Evolutionary conservation across 805 yeast genomes (phyloP), one percentile per base, ranked within the genome.

Genomic region (Candida arabinofermentans): DNA sequence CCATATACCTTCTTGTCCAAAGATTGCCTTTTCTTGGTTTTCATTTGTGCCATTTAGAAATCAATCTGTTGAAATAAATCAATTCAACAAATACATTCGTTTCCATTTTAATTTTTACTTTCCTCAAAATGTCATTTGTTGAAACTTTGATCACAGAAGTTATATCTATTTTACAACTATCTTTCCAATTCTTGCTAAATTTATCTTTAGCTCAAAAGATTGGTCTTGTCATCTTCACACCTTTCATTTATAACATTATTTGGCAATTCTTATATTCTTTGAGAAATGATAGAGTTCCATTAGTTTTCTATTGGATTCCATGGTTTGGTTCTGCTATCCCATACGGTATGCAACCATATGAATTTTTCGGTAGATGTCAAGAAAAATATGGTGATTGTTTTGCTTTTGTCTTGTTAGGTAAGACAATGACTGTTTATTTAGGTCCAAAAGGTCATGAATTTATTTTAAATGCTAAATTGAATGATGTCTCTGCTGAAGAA

Each of bases 391-490:
- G 99, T 49, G 97, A 93, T 64, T 86, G 88, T 38, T 93, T 89
- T 60, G 82, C 97, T 21, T 93, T 93, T 59, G 77, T 90, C 48
- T 65, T 93, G 62, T 72, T 93, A 53, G 99, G 99, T 41, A 85
- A 79, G 58, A 83, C 81, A 30, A 88, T 91, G 96, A 90, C 97
- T 5, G 99, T 93, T 42, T 89, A 87, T 60, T 71, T 93, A 55
- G 99, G 98, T 37, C 97, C 98, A 54, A 86, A 86, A 67, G 99
- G 99, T 52, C 96, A 93, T 65, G 99, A 93, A 64, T 90, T 93
- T 61, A 88, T 91, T 35, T 79, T 93, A 54, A 93, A 93, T 65
- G 87, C 96, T 33, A 90, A 86, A 66, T 72, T 85, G 40, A 77
- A 81, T 24, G 96, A 88, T 55, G 98, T 90, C 19, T 82, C 89